Conservation (phyloP, 202 grass and related monocot species). For the Saccharum hybrid region DNA sequence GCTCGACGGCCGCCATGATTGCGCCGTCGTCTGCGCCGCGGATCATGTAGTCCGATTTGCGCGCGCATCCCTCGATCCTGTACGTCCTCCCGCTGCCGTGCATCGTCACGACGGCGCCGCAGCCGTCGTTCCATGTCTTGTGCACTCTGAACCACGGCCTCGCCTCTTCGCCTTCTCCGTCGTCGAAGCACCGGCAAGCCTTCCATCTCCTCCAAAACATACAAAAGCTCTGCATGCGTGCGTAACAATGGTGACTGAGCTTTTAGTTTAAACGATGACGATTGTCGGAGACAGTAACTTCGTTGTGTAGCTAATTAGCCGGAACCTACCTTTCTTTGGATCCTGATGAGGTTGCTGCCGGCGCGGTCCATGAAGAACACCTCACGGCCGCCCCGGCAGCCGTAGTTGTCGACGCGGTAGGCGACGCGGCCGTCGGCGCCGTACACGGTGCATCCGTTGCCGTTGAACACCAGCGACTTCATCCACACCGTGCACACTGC, state of each 20-base stretch:
- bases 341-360: slow-evolving; percentile 43
- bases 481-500: slow-evolving; percentile 57
- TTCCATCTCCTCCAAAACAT: slow-evolving; percentile 50
- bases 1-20: slow-evolving; percentile 33
- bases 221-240: slow-evolving; percentile 19
- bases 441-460: slow-evolving; percentile 67
- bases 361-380: slow-evolving; percentile 52
- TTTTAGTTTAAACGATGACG: too few species aligned
- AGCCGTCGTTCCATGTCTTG: not conserved
- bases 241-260: not conserved
- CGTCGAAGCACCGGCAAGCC: not conserved
- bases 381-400: slow-evolving; percentile 43
- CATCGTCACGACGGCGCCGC: not conserved
- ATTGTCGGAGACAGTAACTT: not conserved
- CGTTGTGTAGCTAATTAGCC: too few species aligned
- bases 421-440: slow-evolving; percentile 49
- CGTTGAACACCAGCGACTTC: slow-evolving; percentile 64
- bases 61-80: slow-evolving; percentile 12
- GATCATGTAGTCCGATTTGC: slow-evolving; percentile 52
- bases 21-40: slow-evolving; percentile 9
- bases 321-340: slow-evolving; percentile 37
- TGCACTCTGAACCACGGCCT: slow-evolving; percentile 56
- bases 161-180: not conserved
- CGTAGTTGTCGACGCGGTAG: slow-evolving; percentile 76
- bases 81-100: slow-evolving; percentile 28